Percentiles rank a stretch among this genome's conserved stretches.
Conservation (phyloP, 441 rosid species). For the Dalechampia spathulata region DNA sequence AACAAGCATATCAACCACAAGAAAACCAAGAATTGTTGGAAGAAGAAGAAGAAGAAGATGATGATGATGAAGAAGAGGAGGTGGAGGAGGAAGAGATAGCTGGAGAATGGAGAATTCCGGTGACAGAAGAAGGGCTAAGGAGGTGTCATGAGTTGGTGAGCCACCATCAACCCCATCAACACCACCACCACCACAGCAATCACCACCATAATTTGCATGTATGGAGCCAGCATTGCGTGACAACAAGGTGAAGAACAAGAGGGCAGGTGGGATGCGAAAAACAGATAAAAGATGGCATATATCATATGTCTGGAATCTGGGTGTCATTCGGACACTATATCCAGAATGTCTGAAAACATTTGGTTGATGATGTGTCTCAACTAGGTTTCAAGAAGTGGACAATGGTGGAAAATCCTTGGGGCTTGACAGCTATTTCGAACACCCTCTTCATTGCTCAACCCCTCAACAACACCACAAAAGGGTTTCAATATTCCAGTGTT, state of each 20-base stretch:
- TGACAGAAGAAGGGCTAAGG: constrained; percentile 34
- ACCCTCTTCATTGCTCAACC: too few relatives aligned
- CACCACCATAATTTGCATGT: constrained; percentile 34
- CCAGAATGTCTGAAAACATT: too few relatives aligned
- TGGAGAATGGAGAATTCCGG: constrained; percentile 23
- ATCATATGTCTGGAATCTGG: not conserved
- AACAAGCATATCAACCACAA: too few relatives aligned
- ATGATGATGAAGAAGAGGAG: too few relatives aligned
- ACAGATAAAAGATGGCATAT: not conserved
- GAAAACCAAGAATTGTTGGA: not conserved
- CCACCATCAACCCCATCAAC: constrained; percentile 16
- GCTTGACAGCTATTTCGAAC: not conserved
- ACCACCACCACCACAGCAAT: constrained; percentile 14
- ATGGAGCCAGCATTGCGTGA: constrained; percentile 60
- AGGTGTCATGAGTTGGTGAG: constrained; percentile 35
- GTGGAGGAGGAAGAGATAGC: not conserved
- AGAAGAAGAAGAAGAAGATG: not conserved
- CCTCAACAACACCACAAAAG: too few relatives aligned
- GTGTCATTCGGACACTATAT: too few relatives aligned
- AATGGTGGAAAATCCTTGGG: not conserved
- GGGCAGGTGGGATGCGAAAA: not conserved
- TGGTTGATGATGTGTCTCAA: not conserved
- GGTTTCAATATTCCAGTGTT: too few relatives aligned
- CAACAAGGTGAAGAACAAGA: constrained; percentile 35
- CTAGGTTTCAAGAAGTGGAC: not conserved